These are phyloP conservation scores for Cercospora canescens DNA, from an alignment of 2,329 filamentous ascomycete species.

Conservation along the genomic window DNA sequence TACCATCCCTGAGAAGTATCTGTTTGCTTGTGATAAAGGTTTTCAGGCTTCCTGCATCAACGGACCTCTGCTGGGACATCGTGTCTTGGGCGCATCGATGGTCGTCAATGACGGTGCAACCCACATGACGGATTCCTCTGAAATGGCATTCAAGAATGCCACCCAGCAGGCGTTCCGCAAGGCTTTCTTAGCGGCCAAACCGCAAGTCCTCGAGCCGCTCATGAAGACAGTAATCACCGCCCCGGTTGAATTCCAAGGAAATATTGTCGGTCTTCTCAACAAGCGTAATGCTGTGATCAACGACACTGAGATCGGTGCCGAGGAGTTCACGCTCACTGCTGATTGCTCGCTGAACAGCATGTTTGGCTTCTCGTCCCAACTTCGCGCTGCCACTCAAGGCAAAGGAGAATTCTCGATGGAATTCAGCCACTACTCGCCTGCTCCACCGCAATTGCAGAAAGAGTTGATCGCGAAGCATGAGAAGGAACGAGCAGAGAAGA, in stretches of 20 bases:
- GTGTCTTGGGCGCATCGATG: constrained; percentile 86
- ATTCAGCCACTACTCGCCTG: constrained; percentile 91
- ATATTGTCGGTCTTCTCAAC: constrained; percentile 91
- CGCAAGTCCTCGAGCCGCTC: constrained; percentile 86
- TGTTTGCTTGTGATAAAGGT: constrained; percentile 92
- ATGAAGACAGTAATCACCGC: constrained; percentile 99
- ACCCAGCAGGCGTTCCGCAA: constrained; percentile 97
- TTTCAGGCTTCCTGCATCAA: constrained; percentile 81
- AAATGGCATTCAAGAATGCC: constrained; percentile 92
- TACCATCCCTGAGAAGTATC: constrained; percentile 90
- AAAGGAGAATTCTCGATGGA: constrained; percentile 99
- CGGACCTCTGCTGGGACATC: constrained; percentile 89
- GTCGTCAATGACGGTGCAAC: constrained; percentile 94
- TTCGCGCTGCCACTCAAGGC: constrained; percentile 91
- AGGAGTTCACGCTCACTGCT: constrained; percentile 89
- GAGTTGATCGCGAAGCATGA: constrained; percentile 68
- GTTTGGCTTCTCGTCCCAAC: constrained; percentile 93
- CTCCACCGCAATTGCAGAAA: constrained; percentile 85
- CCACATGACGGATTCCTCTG: constrained; percentile 95
- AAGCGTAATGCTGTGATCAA: constrained; percentile 94
- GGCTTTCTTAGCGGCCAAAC: constrained; percentile 77
- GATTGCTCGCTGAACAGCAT: constrained; percentile 95
- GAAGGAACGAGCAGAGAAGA: constrained; percentile 65
- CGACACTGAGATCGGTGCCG: constrained; percentile 89
- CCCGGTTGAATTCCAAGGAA: constrained; percentile 95